Conservation (phyloP, 208 protist genomes). For the Porcisia deanei region DNA sequence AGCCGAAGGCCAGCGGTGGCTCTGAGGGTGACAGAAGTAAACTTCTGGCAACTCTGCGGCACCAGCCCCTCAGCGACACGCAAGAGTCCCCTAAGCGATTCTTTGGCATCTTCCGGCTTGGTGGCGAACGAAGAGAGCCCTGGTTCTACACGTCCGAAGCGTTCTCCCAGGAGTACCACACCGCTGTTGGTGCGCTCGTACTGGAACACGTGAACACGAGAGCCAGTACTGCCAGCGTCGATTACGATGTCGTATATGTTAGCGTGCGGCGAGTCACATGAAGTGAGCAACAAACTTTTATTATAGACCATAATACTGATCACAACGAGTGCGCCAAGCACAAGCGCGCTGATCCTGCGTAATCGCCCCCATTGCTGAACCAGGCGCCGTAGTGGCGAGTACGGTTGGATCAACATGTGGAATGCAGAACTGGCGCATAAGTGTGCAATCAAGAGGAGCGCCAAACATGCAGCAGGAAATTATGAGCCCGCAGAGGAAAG, state of each 20-base stretch:
- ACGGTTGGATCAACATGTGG: conserved; percentile 9
- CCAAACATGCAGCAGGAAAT: too few relatives aligned
- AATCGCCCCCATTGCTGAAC: conserved; percentile 11
- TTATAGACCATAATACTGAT: conserved; percentile 9
- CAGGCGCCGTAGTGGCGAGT: conserved; percentile 5
- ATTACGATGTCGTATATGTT: conserved; percentile 60
- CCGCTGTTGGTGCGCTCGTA: conserved; percentile 33
- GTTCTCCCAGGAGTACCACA: conserved; percentile 40
- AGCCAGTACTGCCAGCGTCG: conserved; percentile 78
- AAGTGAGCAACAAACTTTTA: background rate
- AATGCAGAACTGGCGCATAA: background rate
- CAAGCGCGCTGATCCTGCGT: background rate
- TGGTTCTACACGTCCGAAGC: conserved; percentile 43
- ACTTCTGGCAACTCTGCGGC: conserved; percentile 29
- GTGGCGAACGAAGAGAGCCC: conserved; percentile 49
- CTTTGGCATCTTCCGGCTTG: conserved; percentile 19
- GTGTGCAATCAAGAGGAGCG: background rate
- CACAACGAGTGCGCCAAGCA: conserved; percentile 10
- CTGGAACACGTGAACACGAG: conserved; percentile 62
- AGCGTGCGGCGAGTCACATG: conserved; percentile 20
- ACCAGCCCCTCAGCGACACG: conserved; percentile 32
- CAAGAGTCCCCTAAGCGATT: conserved; percentile 37
- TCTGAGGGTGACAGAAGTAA: conserved; percentile 55
- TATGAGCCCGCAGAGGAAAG: background rate
- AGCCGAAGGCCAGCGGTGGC: conserved; percentile 74